These are phyloP conservation scores for Luffa acutangula DNA, from an alignment of 306 rosid species.

Conservation along the genomic window DNA sequence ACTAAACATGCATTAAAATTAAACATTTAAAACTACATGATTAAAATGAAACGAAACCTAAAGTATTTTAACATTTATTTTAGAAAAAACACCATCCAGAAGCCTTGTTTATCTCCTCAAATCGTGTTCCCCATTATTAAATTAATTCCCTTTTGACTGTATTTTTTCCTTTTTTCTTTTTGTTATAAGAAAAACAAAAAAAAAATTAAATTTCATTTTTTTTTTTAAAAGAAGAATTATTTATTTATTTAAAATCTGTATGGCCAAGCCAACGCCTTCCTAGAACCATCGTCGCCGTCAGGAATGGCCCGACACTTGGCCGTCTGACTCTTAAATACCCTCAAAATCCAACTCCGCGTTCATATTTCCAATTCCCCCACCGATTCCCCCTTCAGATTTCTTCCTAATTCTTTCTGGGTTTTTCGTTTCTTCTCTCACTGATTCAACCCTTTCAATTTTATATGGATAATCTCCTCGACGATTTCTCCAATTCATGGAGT, in stretches of 20 bases:
- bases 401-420: neutral
- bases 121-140: neutral
- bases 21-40: neutral
- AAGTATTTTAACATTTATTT: too few relatives aligned
- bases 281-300: neutral
- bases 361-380: neutral
- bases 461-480: constrained; percentile 6
- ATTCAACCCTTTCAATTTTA: neutral
- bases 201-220: too few relatives aligned
- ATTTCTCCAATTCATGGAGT: neutral
- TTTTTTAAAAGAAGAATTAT: too few relatives aligned
- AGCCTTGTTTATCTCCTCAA: neutral
- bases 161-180: neutral
- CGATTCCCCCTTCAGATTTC: neutral
- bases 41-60: too few relatives aligned
- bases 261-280: neutral
- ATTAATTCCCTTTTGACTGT: neutral
- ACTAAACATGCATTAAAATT: too few relatives aligned
- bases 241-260: neutral
- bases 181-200: too few relatives aligned
- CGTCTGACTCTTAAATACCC: neutral
- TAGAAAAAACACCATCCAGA: neutral
- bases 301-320: neutral
- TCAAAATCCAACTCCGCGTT: neutral
- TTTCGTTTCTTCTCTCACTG: neutral